Evolutionary conservation across 2,329 filamentous ascomycete species (phyloP).

Genomic region (Epicoccum nigrum): DNA sequence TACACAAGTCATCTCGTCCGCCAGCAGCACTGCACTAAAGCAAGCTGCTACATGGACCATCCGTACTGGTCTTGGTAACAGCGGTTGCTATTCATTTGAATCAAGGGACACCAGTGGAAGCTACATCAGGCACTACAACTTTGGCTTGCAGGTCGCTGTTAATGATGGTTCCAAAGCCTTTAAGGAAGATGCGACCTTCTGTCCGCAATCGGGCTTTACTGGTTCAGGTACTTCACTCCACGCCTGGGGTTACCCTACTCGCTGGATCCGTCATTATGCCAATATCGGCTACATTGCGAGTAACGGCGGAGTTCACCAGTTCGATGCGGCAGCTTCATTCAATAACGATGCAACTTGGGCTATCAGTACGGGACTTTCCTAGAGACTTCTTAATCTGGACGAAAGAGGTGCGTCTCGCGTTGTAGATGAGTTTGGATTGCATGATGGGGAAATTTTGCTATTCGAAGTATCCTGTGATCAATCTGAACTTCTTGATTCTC

Average conservation of each 20-base stretch:
- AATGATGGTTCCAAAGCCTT: constrained; percentile 64
- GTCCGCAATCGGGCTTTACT: constrained; percentile 59
- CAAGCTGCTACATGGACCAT: constrained; percentile 65
- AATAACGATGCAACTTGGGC: constrained; percentile 61
- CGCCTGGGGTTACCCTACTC: constrained; percentile 66
- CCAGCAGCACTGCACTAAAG: constrained; percentile 57
- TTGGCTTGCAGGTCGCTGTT: constrained; percentile 56
- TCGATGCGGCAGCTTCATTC: constrained; percentile 58
- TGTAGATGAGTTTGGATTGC: too few species aligned
- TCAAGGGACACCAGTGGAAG: constrained; percentile 63
- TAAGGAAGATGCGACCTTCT: constrained; percentile 68
- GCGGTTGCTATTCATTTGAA: constrained; percentile 66
- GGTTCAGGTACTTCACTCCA: constrained; percentile 60
- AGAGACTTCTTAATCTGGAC: too few species aligned
- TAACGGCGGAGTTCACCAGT: constrained; percentile 62
- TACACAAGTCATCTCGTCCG: constrained; percentile 62
- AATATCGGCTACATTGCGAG: constrained; percentile 57
- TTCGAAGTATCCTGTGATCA: too few species aligned
- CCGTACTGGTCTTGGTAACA: constrained; percentile 61
- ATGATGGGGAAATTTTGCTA: too few species aligned
- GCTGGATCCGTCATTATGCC: constrained; percentile 62
- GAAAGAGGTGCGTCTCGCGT: too few species aligned
- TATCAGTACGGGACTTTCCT: constrained; percentile 10
- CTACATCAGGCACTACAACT: constrained; percentile 64
- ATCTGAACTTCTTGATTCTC: too few species aligned